Evolutionary conservation across 352 stramenopile genomes (phyloP).

Genomic region (Pythium dissimile): DNA sequence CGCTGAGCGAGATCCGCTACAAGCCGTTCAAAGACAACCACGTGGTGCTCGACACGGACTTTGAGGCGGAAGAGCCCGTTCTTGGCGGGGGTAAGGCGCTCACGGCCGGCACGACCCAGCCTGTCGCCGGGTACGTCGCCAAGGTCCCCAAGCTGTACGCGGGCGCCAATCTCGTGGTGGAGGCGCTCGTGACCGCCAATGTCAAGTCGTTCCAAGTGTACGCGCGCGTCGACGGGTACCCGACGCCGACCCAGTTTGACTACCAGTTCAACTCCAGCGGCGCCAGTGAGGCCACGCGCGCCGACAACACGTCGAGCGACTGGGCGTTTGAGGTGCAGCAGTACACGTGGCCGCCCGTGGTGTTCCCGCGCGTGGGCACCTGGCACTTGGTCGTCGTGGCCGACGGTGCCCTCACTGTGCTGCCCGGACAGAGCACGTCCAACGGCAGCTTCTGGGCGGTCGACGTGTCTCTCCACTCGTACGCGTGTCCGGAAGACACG

Average conservation of each 20-base stretch:
- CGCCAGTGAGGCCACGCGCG: background rate
- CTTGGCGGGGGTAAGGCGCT: background rate
- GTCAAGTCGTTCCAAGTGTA: constrained; percentile 28
- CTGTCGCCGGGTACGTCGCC: constrained; percentile 15
- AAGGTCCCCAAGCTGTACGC: constrained; percentile 27
- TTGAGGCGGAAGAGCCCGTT: constrained; percentile 5
- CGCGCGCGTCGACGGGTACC: constrained; percentile 25
- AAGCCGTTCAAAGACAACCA: constrained; percentile 16
- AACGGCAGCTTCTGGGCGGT: constrained; percentile 25
- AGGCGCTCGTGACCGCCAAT: constrained; percentile 22
- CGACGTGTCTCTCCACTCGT: constrained; percentile 26
- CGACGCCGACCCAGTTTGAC: constrained; percentile 23
- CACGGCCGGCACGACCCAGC: background rate
- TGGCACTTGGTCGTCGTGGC: constrained; percentile 30
- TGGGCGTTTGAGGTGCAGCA: constrained; percentile 7
- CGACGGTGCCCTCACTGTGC: constrained; percentile 1
- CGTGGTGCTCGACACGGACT: constrained; percentile 19
- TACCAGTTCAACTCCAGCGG: constrained; percentile 26
- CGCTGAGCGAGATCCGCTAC: constrained; percentile 14
- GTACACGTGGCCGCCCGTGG: constrained; percentile 19
- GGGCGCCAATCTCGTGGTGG: constrained; percentile 18
- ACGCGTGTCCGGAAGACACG: constrained; percentile 15
- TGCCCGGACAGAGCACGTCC: background rate
- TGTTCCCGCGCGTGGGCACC: constrained; percentile 21
- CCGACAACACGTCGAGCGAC: constrained; percentile 1